Conservation (phyloP, 768 basidiomycete genomes). For the Termitomyces sp. region DNA sequence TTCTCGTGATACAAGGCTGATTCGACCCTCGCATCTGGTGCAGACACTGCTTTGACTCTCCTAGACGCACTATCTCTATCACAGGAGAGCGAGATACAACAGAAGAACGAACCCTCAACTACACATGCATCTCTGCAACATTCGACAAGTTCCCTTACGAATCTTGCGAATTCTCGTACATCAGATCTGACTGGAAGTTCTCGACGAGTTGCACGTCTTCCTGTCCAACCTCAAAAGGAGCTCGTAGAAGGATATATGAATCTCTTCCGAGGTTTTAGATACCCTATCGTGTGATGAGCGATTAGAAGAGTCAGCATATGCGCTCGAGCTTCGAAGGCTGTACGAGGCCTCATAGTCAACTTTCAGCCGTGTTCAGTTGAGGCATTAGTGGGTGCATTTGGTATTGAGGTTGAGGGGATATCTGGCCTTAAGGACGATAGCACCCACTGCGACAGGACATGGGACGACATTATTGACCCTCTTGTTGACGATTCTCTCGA, state of each 20-base stretch:
- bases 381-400: slow-evolving; percentile 27
- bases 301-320: too few species aligned
- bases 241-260: background rate
- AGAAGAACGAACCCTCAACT: background rate
- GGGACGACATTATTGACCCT: background rate
- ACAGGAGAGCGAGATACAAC: background rate
- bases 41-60: too few species aligned
- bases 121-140: too few species aligned
- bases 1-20: too few species aligned
- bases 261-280: too few species aligned
- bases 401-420: slow-evolving; percentile 28
- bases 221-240: background rate
- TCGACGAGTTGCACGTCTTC: slow-evolving; percentile 3
- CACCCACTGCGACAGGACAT: background rate
- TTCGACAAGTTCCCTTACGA: background rate
- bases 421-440: background rate
- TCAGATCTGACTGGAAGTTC: too few species aligned
- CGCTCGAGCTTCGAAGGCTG: too few species aligned
- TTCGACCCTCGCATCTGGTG: too few species aligned
- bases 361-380: slow-evolving; percentile 23
- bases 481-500: slow-evolving; percentile 11
- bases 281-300: too few species aligned
- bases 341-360: slow-evolving; percentile 12
- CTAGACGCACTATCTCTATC: slow-evolving; percentile 4
- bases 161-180: too few species aligned